Evolutionary conservation across 2,329 filamentous ascomycete species (phyloP).

Genomic region (Coleophoma crateriformis): DNA sequence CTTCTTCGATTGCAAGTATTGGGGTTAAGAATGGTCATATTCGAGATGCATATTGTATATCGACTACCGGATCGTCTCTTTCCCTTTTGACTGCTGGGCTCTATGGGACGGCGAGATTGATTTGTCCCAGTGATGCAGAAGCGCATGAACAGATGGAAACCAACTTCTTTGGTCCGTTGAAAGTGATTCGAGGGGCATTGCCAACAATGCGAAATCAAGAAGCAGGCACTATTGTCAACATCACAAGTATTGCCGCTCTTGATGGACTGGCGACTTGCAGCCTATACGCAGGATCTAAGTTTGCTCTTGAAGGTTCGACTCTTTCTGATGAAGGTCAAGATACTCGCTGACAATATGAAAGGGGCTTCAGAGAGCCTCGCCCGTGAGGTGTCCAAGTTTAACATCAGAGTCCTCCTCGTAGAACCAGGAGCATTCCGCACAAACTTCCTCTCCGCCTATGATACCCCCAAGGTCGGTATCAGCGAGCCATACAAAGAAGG

Average conservation of each 20-base stretch:
- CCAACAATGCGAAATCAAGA: background rate
- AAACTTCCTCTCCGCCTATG: background rate
- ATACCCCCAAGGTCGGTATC: background rate
- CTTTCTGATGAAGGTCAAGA: too few relatives aligned
- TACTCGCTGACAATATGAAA: too few relatives aligned
- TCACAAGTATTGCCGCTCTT: background rate
- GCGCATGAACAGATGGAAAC: background rate
- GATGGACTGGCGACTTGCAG: background rate
- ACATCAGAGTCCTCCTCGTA: background rate
- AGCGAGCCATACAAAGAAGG: background rate
- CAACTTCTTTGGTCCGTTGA: background rate
- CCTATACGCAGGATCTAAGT: background rate
- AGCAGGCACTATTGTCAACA: background rate
- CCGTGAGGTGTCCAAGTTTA: background rate
- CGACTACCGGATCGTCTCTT: too few relatives aligned
- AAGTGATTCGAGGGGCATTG: background rate
- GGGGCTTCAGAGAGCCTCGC: background rate
- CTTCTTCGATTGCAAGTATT: too few relatives aligned
- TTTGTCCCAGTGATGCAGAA: too few relatives aligned
- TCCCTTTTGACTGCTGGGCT: too few relatives aligned
- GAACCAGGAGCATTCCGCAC: background rate
- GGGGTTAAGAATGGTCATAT: too few relatives aligned
- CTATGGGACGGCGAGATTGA: too few relatives aligned
- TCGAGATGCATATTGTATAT: too few relatives aligned
- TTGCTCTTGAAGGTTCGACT: background rate